phyloP scores from a whole-genome alignment of 2,329 filamentous ascomycete genomes.

The Coniochaeta sp. region DNA sequence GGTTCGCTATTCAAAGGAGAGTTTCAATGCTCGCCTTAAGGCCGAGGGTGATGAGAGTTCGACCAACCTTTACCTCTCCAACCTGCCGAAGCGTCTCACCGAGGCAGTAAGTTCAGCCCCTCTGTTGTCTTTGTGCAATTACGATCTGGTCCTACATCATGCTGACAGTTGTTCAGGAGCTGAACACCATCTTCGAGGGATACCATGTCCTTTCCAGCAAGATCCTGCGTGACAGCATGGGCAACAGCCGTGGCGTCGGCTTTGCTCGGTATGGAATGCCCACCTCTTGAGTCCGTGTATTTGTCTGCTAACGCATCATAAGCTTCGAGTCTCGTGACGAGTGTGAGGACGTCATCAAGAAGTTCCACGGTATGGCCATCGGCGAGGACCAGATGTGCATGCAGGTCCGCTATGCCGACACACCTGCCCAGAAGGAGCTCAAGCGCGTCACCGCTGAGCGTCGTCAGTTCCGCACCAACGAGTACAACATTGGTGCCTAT shows the following conservation, averaged over 20 bases:
- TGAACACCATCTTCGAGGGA: conserved; percentile 70
- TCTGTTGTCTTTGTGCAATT: not conserved
- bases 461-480: conserved; percentile 90
- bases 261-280: conserved; percentile 77
- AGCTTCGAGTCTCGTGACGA: conserved; percentile 87
- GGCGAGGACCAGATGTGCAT: conserved; percentile 76
- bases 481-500: conserved; percentile 76
- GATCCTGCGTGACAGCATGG: conserved; percentile 86
- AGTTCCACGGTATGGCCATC: conserved; percentile 73
- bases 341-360: conserved; percentile 81
- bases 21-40: conserved; percentile 96
- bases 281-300: not conserved
- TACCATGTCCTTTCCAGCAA: conserved; percentile 87
- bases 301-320: not conserved
- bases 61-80: conserved; percentile 97
- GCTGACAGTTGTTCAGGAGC: conserved; percentile 45
- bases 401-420: conserved; percentile 96
- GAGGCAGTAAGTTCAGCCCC: conserved; percentile 61
- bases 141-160: conserved; percentile 2
- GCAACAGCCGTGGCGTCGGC: conserved; percentile 91
- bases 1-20: conserved; percentile 55
- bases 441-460: conserved; percentile 95
- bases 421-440: conserved; percentile 89
- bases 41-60: conserved; percentile 84
- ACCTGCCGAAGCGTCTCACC: conserved; percentile 84